These are phyloP conservation scores for Rhododendron vialii DNA, from an alignment of 148 eudicot genomes.

Conservation along the genomic window DNA sequence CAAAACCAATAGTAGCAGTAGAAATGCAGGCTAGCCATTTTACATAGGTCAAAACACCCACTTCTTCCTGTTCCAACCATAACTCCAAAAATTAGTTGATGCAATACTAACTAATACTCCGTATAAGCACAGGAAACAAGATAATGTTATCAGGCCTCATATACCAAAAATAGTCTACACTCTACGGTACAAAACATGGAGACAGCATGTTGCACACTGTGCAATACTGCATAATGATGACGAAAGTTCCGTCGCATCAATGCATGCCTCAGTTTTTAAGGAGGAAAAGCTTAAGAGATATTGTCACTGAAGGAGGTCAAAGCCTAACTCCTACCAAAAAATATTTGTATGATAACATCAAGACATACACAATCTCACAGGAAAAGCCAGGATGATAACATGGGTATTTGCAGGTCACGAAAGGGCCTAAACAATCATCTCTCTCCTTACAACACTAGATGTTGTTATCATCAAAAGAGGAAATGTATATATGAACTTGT, in stretches of 20 bases:
- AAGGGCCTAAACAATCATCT: neutral
- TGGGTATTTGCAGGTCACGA: neutral
- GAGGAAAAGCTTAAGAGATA: neutral
- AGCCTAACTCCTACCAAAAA: neutral
- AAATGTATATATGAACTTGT: neutral
- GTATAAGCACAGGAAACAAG: neutral
- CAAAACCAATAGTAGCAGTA: neutral
- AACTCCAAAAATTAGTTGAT: neutral
- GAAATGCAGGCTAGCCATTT: conserved; percentile 6
- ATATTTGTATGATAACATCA: neutral
- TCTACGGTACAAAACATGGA: neutral
- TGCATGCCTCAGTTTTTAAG: neutral
- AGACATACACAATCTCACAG: conserved; percentile 4
- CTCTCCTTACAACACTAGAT: neutral
- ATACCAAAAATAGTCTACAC: neutral
- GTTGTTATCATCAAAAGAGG: neutral
- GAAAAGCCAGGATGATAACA: neutral
- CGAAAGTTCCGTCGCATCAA: neutral
- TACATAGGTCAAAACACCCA: neutral
- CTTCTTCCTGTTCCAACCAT: neutral
- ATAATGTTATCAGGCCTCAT: neutral
- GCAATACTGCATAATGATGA: neutral
- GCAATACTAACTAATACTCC: neutral
- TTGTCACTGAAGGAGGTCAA: neutral
- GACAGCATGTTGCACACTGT: neutral